Evolutionary conservation across 805 yeast species (phyloP).

Genomic region (Candida xyloterini): DNA sequence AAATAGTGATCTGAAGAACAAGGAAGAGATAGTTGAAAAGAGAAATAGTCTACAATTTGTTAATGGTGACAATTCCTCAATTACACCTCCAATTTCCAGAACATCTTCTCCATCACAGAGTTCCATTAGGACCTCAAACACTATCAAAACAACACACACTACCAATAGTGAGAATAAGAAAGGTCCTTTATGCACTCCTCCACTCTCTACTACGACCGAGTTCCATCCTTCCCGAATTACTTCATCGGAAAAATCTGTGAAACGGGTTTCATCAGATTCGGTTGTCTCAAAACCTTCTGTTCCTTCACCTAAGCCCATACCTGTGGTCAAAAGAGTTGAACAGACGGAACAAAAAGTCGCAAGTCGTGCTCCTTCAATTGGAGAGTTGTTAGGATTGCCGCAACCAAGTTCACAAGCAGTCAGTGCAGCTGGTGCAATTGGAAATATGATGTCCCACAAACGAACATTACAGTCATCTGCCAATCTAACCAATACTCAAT

Average conservation of each 20-base stretch:
- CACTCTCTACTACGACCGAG: constrained; percentile 16
- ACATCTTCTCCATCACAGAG: constrained; percentile 23
- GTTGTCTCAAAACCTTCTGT: neutral
- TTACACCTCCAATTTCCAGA: constrained; percentile 24
- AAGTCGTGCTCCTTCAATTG: constrained; percentile 26
- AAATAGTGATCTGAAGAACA: constrained; percentile 21
- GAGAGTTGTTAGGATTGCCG: constrained; percentile 28
- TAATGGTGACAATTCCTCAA: constrained; percentile 21
- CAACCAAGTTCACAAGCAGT: constrained; percentile 34
- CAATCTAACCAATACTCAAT: constrained; percentile 16
- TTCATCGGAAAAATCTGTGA: neutral
- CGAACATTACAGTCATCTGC: constrained; percentile 24
- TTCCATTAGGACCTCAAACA: constrained; percentile 18
- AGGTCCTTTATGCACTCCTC: constrained; percentile 17
- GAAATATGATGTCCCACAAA: constrained; percentile 31
- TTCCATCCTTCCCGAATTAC: constrained; percentile 3
- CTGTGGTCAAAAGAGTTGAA: constrained; percentile 7
- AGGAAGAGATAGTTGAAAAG: constrained; percentile 30
- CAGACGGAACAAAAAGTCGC: constrained; percentile 9
- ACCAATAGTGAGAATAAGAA: constrained; percentile 4
- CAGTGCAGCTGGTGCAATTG: constrained; percentile 36
- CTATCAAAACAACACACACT: constrained; percentile 17
- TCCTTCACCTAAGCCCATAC: neutral
- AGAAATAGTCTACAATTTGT: constrained; percentile 29
- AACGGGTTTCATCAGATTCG: constrained; percentile 5